Conservation (phyloP, 352 stramenopile species). For the Thraustochytrium striatum region DNA sequence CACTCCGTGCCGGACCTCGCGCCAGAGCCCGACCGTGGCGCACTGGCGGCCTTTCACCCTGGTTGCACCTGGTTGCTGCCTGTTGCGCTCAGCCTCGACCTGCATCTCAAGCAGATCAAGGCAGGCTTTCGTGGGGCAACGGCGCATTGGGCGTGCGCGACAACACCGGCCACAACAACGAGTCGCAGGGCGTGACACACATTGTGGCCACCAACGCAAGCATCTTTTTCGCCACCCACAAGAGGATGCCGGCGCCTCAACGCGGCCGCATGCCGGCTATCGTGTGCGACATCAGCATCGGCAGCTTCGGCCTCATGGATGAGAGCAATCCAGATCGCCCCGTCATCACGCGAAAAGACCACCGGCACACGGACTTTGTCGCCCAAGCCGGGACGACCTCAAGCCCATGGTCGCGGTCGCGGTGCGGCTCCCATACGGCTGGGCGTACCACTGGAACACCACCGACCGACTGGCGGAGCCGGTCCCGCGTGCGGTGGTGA, state of each 20-base stretch:
- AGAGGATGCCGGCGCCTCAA: not conserved
- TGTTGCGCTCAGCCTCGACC: not conserved
- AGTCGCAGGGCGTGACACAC: slow-evolving; percentile 18
- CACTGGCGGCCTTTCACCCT: no score
- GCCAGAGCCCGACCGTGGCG: no score
- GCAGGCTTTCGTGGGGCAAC: slow-evolving; percentile 41
- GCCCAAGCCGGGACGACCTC: not conserved
- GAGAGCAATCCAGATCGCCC: not conserved
- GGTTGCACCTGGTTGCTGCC: no score
- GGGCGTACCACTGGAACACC: slow-evolving; percentile 45
- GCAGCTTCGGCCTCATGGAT: slow-evolving; percentile 36
- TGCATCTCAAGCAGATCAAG: not conserved
- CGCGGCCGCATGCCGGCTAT: not conserved
- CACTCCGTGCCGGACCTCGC: no score
- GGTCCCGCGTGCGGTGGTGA: not conserved
- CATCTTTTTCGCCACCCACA: slow-evolving; percentile 9
- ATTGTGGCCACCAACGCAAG: slow-evolving; percentile 14
- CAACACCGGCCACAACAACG: not conserved
- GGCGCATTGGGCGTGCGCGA: not conserved
- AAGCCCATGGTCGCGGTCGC: slow-evolving; percentile 2
- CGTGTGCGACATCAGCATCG: not conserved
- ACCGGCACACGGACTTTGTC: slow-evolving; percentile 40
- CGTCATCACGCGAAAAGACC: slow-evolving; percentile 10
- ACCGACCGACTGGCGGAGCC: slow-evolving; percentile 3
- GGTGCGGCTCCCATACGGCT: slow-evolving; percentile 20